Evolutionary conservation across 495 filamentous ascomycete genomes (phyloP).

Genomic region (Bathelium albidoporum): DNA sequence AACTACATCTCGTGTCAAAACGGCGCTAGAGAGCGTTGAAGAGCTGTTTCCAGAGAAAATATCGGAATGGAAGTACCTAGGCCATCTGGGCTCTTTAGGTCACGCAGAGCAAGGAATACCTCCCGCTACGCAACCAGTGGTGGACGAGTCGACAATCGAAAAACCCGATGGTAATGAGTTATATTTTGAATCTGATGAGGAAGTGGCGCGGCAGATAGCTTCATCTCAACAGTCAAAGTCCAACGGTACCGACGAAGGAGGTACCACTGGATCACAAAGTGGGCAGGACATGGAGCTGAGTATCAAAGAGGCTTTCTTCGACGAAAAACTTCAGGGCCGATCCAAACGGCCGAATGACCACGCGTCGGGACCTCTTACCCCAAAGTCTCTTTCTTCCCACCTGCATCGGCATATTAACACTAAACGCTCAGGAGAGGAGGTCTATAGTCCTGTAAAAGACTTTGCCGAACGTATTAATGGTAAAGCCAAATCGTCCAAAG

Average conservation of each 20-base stretch:
- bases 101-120: background rate
- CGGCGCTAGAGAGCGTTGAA: conserved; percentile 68
- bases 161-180: conserved; percentile 38
- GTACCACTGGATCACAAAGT: background rate
- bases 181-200: conserved; percentile 47
- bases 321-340: background rate
- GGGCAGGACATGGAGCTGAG: too few relatives aligned
- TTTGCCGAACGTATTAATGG: background rate
- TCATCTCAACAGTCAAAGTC: conserved; percentile 11
- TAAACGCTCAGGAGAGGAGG: background rate
- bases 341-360: background rate
- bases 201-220: conserved; percentile 18
- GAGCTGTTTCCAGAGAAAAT: conserved; percentile 72
- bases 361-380: background rate
- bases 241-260: background rate
- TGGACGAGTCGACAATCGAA: conserved; percentile 40
- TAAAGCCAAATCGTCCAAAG: background rate
- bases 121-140: conserved; percentile 22
- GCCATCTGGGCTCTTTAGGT: background rate
- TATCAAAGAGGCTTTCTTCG: background rate
- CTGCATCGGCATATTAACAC: background rate
- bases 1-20: conserved; percentile 53
- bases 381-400: background rate
- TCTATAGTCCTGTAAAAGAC: background rate
- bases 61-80: background rate